phyloP scores from a whole-genome alignment of 2,329 filamentous ascomycete genomes.

The Thielaviopsis cerberus region DNA sequence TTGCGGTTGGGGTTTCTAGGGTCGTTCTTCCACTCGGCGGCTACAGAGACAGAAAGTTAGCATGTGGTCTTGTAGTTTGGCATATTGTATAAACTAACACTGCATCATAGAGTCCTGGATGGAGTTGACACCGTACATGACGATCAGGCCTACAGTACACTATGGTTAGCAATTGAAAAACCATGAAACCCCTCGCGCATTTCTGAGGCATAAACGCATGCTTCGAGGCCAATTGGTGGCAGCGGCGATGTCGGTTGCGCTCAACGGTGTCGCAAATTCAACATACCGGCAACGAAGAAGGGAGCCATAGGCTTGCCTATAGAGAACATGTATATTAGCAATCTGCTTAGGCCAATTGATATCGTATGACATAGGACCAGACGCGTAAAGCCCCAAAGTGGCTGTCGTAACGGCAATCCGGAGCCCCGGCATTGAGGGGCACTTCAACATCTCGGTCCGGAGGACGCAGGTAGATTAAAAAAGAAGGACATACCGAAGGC shows the following conservation, averaged over 20 bases:
- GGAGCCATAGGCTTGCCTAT: constrained; percentile 78
- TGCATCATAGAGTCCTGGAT: constrained; percentile 58
- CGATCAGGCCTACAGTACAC: constrained; percentile 47
- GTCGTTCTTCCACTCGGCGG: constrained; percentile 92
- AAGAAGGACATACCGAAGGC: constrained; percentile 48
- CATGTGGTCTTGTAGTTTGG: neutral
- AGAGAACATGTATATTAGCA: constrained; percentile 16
- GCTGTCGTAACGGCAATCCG: constrained; percentile 11
- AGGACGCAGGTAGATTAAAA: constrained; percentile 1
- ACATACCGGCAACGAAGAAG: constrained; percentile 81
- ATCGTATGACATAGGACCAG: neutral
- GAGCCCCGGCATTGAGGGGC: neutral
- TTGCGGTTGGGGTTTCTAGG: constrained; percentile 60
- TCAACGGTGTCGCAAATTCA: constrained; percentile 8
- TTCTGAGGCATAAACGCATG: neutral
- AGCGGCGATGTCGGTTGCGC: neutral
- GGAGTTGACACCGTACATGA: constrained; percentile 83
- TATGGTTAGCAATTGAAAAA: constrained; percentile 9
- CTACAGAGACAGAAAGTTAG: constrained; percentile 28
- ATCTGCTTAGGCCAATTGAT: neutral
- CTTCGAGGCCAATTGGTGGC: neutral
- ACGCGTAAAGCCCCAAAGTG: neutral
- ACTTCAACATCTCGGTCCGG: neutral
- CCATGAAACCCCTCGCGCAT: neutral
- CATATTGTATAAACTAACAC: constrained; percentile 33